A percentile compares a stretch with the other conserved stretches of the same genome.
These are phyloP conservation scores for Paracamarosporium sp. DNA, from an alignment of 2,329 filamentous ascomycete genomes.

Conservation along the genomic window DNA sequence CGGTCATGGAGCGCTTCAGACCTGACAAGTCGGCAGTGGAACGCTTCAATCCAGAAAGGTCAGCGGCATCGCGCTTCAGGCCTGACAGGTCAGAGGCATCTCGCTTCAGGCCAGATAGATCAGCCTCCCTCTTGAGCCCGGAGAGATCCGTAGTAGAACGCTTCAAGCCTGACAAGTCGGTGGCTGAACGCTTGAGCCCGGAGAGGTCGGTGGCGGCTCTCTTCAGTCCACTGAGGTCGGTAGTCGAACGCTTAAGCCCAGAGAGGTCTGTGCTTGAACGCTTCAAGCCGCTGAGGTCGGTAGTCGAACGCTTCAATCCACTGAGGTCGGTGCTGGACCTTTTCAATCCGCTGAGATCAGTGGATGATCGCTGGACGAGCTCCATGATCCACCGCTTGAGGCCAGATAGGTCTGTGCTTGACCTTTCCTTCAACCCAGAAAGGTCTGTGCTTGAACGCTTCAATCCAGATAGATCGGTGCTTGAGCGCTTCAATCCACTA, in stretches of 20 bases:
- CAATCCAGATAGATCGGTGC: neutral
- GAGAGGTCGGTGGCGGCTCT: neutral
- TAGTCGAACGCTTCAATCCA: neutral
- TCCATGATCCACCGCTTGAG: neutral
- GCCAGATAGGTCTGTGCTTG: neutral
- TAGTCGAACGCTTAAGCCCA: neutral
- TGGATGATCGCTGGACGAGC: neutral
- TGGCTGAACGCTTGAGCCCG: neutral
- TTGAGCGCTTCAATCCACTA: slow-evolving; percentile 3
- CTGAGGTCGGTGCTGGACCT: neutral
- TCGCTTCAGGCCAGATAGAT: neutral
- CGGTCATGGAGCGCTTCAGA: neutral
- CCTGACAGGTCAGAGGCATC: neutral
- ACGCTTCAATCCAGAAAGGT: neutral
- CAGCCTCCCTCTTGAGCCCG: neutral
- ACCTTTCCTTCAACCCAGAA: neutral
- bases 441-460: slow-evolving; percentile 1
- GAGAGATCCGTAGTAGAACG: neutral
- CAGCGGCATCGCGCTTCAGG: neutral
- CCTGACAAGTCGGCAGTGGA: too few relatives aligned
- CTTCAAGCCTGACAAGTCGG: neutral
- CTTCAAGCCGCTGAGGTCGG: neutral
- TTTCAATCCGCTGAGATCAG: slow-evolving; percentile 1
- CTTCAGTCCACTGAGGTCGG: neutral
- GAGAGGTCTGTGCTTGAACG: neutral